Percentiles rank a stretch among this genome's conserved stretches.
These are phyloP conservation scores for Colletotrichum coccodes DNA, from an alignment of 2,329 filamentous ascomycete genomes.

Conservation along the genomic window DNA sequence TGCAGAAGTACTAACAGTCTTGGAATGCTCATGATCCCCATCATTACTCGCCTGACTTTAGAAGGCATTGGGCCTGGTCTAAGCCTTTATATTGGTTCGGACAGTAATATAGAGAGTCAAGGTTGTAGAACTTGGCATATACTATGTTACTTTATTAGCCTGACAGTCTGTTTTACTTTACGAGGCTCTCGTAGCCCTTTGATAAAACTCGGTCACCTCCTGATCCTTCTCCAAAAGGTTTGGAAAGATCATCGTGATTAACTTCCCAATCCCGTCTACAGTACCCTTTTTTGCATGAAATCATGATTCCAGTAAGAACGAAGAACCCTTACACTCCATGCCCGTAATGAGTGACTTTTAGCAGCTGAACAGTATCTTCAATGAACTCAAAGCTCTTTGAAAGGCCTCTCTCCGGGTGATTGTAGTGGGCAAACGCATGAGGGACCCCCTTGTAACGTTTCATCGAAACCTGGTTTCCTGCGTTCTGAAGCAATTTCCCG, in stretches of 20 bases:
- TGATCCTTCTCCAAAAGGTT: too few relatives aligned
- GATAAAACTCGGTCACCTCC: too few relatives aligned
- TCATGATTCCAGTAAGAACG: rapidly evolving
- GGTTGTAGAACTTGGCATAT: too few relatives aligned
- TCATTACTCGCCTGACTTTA: too few relatives aligned
- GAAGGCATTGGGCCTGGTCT: too few relatives aligned
- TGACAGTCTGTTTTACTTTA: not conserved
- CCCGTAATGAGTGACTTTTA: not conserved
- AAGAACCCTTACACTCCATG: not conserved
- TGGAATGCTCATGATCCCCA: too few relatives aligned
- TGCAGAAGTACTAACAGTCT: too few relatives aligned
- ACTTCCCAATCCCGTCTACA: not conserved
- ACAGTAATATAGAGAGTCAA: too few relatives aligned
- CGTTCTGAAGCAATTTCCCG: slow-evolving; percentile 34
- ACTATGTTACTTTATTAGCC: too few relatives aligned
- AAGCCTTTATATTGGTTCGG: too few relatives aligned
- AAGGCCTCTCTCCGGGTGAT: slow-evolving; percentile 39
- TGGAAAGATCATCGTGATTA: too few relatives aligned
- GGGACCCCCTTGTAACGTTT: slow-evolving; percentile 42
- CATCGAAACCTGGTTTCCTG: slow-evolving; percentile 39
- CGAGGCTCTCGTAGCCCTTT: too few relatives aligned
- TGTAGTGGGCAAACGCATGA: slow-evolving; percentile 43
- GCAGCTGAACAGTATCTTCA: slow-evolving; percentile 34
- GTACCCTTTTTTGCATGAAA: not conserved
- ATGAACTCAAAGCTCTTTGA: slow-evolving; percentile 41